A percentile compares a stretch with the other conserved stretches of the same genome.
Conservation (phyloP, 2,329 filamentous ascomycete genomes). For the Ceratocystis variospora region DNA sequence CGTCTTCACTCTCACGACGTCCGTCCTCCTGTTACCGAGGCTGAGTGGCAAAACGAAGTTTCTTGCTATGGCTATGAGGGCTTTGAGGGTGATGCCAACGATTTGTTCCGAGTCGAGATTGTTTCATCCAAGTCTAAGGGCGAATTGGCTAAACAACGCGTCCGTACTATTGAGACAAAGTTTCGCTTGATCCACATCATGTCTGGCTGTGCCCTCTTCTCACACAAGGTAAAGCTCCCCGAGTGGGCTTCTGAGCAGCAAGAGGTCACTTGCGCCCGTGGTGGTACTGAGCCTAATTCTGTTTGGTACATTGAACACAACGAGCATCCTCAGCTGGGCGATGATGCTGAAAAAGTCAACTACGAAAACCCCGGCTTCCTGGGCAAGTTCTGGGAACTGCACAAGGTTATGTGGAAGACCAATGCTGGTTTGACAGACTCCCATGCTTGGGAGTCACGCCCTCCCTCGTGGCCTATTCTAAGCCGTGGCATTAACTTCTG, state of each 20-base stretch:
- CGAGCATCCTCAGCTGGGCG: conserved; percentile 61
- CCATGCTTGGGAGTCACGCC: conserved; percentile 95
- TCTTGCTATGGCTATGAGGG: conserved; percentile 96
- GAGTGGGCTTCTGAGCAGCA: conserved; percentile 98
- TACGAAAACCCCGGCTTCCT: conserved; percentile 91
- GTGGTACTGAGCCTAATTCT: conserved; percentile 87
- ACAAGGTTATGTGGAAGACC: conserved; percentile 97
- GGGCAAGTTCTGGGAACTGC: conserved; percentile 93
- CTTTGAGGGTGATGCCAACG: conserved; percentile 92
- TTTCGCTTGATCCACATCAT: conserved; percentile 92
- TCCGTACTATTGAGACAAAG: conserved; percentile 92
- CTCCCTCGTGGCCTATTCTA: conserved; percentile 82
- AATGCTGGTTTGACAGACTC: conserved; percentile 94
- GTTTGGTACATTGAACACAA: conserved; percentile 95
- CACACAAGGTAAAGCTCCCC: conserved; percentile 96
- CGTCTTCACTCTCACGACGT: conserved; percentile 94
- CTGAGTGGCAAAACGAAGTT: conserved; percentile 89
- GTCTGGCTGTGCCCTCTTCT: conserved; percentile 93
- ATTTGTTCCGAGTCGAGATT: conserved; percentile 89
- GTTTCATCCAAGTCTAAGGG: conserved; percentile 77
- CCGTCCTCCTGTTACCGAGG: conserved; percentile 70
- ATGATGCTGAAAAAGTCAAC: conserved; percentile 81
- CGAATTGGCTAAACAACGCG: conserved; percentile 61
- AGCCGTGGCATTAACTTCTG: conserved; percentile 98
- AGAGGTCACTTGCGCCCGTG: conserved; percentile 91